phyloP scores from a whole-genome alignment of 164 flowering plant genomes.

The Houttuynia cordata region DNA sequence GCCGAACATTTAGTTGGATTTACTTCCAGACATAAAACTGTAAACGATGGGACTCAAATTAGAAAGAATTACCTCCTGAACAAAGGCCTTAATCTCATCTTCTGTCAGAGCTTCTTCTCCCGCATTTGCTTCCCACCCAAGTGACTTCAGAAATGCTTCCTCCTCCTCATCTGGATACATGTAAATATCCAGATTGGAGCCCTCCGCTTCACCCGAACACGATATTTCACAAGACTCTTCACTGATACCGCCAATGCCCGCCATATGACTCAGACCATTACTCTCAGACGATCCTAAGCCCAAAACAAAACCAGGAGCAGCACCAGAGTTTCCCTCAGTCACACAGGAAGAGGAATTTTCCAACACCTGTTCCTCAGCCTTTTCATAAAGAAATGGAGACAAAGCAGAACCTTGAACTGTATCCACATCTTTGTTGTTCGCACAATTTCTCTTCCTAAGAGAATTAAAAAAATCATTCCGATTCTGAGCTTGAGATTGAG shows the following conservation, averaged over 20 bases:
- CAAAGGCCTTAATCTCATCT: slow-evolving; percentile 79
- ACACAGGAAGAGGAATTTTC: slow-evolving; percentile 7
- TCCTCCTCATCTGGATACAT: slow-evolving; percentile 59
- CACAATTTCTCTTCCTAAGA: slow-evolving; percentile 53
- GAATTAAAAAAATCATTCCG: slow-evolving; percentile 75
- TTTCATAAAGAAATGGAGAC: slow-evolving; percentile 19
- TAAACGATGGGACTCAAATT: not conserved
- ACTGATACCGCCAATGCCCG: slow-evolving; percentile 23
- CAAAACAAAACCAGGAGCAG: slow-evolving; percentile 8
- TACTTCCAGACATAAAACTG: not conserved
- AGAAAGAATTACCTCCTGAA: slow-evolving; percentile 31
- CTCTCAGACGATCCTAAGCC: slow-evolving; percentile 18
- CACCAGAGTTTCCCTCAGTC: slow-evolving; percentile 12
- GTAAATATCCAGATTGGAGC: slow-evolving; percentile 10
- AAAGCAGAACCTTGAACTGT: slow-evolving; percentile 18
- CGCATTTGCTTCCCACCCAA: slow-evolving; percentile 80
- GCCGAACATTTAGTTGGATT: not conserved
- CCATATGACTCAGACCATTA: slow-evolving; percentile 1
- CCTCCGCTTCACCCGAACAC: slow-evolving; percentile 3
- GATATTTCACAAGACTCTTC: slow-evolving; percentile 5
- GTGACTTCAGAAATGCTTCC: slow-evolving; percentile 65
- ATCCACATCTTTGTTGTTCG: slow-evolving; percentile 13
- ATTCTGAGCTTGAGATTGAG: slow-evolving; percentile 58
- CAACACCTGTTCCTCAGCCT: slow-evolving; percentile 24
- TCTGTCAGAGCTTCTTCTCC: slow-evolving; percentile 76